Evolutionary conservation across 768 basidiomycete species (phyloP).

Genomic region (Boletus reticuloceps): DNA sequence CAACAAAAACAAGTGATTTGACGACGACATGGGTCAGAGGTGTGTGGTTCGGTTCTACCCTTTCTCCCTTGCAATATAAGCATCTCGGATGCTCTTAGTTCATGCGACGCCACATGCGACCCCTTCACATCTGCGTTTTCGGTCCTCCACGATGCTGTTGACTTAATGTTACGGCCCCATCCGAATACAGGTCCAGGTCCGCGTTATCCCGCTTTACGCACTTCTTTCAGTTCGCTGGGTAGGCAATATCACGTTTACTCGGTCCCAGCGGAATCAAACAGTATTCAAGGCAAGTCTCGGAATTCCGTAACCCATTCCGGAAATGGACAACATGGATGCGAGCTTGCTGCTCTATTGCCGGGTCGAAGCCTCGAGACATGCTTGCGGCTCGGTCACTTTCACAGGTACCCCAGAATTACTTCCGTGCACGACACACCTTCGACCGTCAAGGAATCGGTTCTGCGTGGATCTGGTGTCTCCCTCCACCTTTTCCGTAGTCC

Average conservation of each 20-base stretch:
- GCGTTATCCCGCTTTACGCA: not conserved
- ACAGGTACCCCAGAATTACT: not conserved
- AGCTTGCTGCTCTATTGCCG: not conserved
- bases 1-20: conserved; percentile 15
- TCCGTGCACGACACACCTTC: not conserved
- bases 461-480: not conserved
- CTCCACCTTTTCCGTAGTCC: not conserved
- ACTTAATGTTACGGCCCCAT: not conserved
- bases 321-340: not conserved
- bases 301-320: not conserved
- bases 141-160: not conserved
- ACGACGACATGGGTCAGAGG: conserved; percentile 10
- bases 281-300: not conserved
- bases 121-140: not conserved
- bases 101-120: not conserved
- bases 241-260: too few species aligned
- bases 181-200: not conserved
- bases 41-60: not conserved
- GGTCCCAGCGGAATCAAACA: not conserved
- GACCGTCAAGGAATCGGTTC: too few species aligned
- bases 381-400: not conserved
- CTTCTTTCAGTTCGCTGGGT: not conserved
- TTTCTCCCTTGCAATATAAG: conserved; percentile 12
- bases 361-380: not conserved
- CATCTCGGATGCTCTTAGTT: not conserved